phyloP scores from a whole-genome alignment of 2,329 filamentous ascomycete genomes.

The Cercospora sp. region DNA sequence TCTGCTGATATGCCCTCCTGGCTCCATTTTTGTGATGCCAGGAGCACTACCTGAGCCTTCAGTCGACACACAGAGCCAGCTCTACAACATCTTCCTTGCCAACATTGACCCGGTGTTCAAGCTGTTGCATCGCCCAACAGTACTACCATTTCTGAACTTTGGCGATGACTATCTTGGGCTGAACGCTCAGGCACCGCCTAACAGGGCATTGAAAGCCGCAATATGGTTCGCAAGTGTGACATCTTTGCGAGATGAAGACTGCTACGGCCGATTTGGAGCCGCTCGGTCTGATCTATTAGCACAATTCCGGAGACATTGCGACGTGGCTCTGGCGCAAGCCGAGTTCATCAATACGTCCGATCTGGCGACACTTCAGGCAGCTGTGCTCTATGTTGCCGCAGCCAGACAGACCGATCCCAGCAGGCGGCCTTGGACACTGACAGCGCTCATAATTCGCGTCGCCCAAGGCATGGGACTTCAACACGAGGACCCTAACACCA shows the following conservation, averaged over 20 bases:
- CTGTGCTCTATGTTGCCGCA: slow-evolving; percentile 32
- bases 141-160: slow-evolving; percentile 31
- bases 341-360: slow-evolving; percentile 38
- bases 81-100: slow-evolving; percentile 30
- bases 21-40: slow-evolving; percentile 36
- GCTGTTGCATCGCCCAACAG: slow-evolving; percentile 35
- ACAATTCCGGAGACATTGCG: slow-evolving; percentile 31
- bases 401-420: slow-evolving; percentile 32
- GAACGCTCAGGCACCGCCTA: slow-evolving; percentile 27
- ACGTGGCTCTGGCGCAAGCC: slow-evolving; percentile 36
- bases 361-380: slow-evolving; percentile 36
- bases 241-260: slow-evolving; percentile 36
- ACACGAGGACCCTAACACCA: slow-evolving; percentile 28
- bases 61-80: slow-evolving; percentile 17
- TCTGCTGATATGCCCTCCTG: slow-evolving; percentile 36
- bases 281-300: slow-evolving; percentile 27
- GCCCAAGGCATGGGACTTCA: slow-evolving; percentile 37
- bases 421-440: slow-evolving; percentile 37
- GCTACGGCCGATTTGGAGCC: slow-evolving; percentile 23
- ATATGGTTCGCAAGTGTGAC: slow-evolving; percentile 38
- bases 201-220: slow-evolving; percentile 33
- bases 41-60: slow-evolving; percentile 34
- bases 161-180: slow-evolving; percentile 32
- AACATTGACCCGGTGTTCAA: slow-evolving; percentile 39
- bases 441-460: slow-evolving; percentile 35